phyloP scores from a whole-genome alignment of 257 asterid genomes.

The Solanum arcanum region DNA sequence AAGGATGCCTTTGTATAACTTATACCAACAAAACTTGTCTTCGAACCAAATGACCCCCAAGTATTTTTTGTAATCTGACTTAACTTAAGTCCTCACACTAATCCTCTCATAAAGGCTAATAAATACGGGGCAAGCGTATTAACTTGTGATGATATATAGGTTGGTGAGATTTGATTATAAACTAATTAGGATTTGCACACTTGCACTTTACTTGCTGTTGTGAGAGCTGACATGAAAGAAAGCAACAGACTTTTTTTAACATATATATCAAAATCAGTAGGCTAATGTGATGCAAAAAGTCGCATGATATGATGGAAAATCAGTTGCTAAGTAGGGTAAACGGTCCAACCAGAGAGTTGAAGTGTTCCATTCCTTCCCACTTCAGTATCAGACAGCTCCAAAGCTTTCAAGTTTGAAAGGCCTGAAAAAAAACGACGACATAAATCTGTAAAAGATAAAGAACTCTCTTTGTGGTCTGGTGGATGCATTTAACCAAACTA shows the following conservation, averaged over 20 bases:
- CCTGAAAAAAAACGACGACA: background rate
- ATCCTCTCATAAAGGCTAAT: background rate
- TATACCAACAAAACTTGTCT: background rate
- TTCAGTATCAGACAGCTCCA: conserved; percentile 6
- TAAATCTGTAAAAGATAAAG: background rate
- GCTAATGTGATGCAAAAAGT: background rate
- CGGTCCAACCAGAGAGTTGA: conserved; percentile 2
- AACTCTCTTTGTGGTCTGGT: background rate
- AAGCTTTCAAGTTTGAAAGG: background rate
- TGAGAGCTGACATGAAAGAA: background rate
- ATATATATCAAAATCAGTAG: background rate
- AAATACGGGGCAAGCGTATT: background rate
- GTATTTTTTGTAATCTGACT: background rate
- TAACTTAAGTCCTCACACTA: background rate
- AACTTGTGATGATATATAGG: background rate
- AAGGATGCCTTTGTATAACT: background rate
- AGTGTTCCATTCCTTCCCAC: background rate
- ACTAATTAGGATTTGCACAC: background rate
- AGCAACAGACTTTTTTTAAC: background rate
- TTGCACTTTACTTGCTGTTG: background rate
- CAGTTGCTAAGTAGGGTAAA: background rate
- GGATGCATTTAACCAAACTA: background rate
- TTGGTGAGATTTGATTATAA: background rate
- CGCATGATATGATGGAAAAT: background rate
- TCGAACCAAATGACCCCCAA: background rate